Conservation (phyloP, 129 eudicot species). For the Calendula officinalis region DNA sequence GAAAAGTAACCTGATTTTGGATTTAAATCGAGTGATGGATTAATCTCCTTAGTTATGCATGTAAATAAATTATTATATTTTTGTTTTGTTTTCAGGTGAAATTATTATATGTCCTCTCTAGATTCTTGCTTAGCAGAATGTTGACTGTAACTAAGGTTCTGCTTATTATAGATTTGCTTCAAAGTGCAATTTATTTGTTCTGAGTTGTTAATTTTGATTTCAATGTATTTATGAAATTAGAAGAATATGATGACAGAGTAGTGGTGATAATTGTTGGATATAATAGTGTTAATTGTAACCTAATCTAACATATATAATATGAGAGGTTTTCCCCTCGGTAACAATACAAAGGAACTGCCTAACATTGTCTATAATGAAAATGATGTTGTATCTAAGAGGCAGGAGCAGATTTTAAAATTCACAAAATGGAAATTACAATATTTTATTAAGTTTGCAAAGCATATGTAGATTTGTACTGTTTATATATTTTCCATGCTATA, state of each 20-base stretch:
- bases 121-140: constrained; percentile 98
- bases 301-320: constrained; percentile 16
- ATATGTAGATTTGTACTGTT: constrained; percentile 4
- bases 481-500: background rate
- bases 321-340: background rate
- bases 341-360: constrained; percentile 7
- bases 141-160: constrained; percentile 91
- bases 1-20: background rate
- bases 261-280: constrained; percentile 9
- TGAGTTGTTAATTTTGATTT: constrained; percentile 12
- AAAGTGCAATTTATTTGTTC: background rate
- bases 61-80: background rate
- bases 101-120: constrained; percentile 96
- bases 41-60: background rate
- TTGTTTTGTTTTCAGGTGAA: constrained; percentile 58
- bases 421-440: constrained; percentile 12
- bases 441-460: constrained; percentile 14
- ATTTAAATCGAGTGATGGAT: background rate
- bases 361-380: background rate
- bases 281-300: constrained; percentile 6
- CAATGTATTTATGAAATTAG: background rate
- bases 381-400: constrained; percentile 1
- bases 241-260: too few relatives aligned
- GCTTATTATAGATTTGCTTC: background rate
- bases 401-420: background rate